A percentile compares a stretch with the other conserved stretches of the same genome.
Conservation (phyloP, 768 basidiomycete species). For the Galerina marginata region DNA sequence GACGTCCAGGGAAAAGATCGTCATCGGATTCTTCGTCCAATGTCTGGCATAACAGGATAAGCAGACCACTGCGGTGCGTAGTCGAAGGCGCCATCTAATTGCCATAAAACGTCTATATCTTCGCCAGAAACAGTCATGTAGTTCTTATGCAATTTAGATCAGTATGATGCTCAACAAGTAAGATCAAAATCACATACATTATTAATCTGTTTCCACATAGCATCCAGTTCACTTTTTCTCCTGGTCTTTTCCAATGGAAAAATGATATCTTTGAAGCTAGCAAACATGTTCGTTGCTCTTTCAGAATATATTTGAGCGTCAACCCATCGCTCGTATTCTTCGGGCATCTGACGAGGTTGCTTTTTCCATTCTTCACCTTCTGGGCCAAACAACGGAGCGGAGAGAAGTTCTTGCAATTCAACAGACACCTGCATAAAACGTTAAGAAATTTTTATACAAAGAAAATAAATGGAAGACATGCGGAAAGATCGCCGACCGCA, state of each 20-base stretch:
- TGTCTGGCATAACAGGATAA: constrained; percentile 35
- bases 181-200: constrained; percentile 43
- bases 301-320: constrained; percentile 71
- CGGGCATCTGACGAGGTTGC: constrained; percentile 56
- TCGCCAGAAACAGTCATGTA: constrained; percentile 57
- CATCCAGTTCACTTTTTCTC: constrained; percentile 53
- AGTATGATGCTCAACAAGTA: neutral
- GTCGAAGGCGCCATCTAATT: constrained; percentile 53
- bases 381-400: constrained; percentile 61
- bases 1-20: constrained; percentile 27
- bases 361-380: constrained; percentile 60
- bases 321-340: constrained; percentile 67
- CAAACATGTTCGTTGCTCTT: constrained; percentile 55
- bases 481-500: constrained; percentile 81
- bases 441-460: neutral
- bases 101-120: constrained; percentile 70
- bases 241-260: constrained; percentile 64
- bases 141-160: constrained; percentile 47
- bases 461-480: constrained; percentile 32
- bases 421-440: constrained; percentile 55
- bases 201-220: constrained; percentile 70
- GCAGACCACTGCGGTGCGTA: constrained; percentile 67
- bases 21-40: constrained; percentile 33
- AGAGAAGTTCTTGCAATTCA: constrained; percentile 68
- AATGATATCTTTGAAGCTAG: constrained; percentile 59